Conservation (phyloP, 2,329 filamentous ascomycete species). For the Ophiosphaerella korrae region DNA sequence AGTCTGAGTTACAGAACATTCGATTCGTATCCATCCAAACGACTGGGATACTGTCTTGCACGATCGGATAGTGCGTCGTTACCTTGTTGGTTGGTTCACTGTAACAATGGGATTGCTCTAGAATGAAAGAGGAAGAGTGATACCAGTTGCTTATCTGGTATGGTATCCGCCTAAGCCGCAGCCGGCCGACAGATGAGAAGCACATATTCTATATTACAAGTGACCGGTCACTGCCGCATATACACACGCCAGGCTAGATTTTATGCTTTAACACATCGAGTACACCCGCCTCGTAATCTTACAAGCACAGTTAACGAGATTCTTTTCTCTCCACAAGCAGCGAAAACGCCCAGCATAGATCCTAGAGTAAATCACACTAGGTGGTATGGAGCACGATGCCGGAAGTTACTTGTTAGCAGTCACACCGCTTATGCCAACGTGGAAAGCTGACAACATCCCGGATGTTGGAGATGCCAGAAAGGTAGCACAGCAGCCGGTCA, state of each 20-base stretch:
- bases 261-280: background rate
- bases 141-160: no score
- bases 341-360: conserved; percentile 4
- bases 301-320: conserved; percentile 23
- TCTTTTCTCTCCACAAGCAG: conserved; percentile 5
- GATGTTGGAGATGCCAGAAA: conserved; percentile 80
- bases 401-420: conserved; percentile 44
- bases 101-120: no score
- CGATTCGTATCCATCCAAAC: no score
- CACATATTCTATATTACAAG: background rate
- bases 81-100: no score
- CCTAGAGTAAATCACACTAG: conserved; percentile 1
- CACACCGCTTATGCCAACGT: conserved; percentile 66
- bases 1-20: no score
- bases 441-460: conserved; percentile 88
- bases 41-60: no score
- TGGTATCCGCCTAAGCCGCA: no score
- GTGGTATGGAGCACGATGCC: background rate
- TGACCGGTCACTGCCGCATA: background rate
- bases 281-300: conserved; percentile 15
- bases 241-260: background rate
- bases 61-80: no score
- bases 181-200: background rate
- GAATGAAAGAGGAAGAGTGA: no score
- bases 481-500: conserved; percentile 82